Evolutionary conservation across 2,329 filamentous ascomycete species (phyloP), one percentile per base, ranked within the genome.

Genomic region (Lachnellula cervina): DNA sequence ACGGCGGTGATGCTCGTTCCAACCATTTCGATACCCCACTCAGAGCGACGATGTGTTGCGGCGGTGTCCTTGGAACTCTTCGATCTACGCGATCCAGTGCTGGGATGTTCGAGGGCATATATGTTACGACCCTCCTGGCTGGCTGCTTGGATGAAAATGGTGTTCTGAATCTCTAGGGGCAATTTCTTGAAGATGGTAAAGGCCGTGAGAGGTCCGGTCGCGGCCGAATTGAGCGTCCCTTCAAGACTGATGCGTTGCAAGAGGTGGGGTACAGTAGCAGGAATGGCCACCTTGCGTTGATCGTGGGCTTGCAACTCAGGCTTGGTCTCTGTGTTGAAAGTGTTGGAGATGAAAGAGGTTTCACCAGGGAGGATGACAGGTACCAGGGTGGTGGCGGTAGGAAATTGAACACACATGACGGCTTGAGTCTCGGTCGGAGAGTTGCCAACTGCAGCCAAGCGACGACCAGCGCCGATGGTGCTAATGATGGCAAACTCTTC

Each of bases 151-250:
- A 46, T 28, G 25, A 49, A 58, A 25, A 62, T 57, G 28, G 55
- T 47, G 32, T 40, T 21, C 2, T 53, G 34, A 4, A 62, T 1
- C 49, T 62, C 58, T n/a, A 21, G 16, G 8, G 60, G 58, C 7
- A 62, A 46, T 7, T 47, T 45, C 25, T 40, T 13, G 45, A 58
- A 62, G 4, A 53, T 13, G 54, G 14, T 19, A 32, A 16, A 28
- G 42, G 19, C 7, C 9, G 42, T 16, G 19, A 44, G n/a, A 8
- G 19, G 42, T 17, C n/a, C 42, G 6, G n/a, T 19, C 7, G 19
- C 16, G 19, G n/a, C 5, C 13, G n/a, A 5, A 23, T 14, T 23
- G 17, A n/a, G 5, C 3, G 3, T 17, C 7, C 38, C 38, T n/a
- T 13, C 38, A 17, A 4, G 9, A 42, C 16, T 19, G 16, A 17